Percentiles rank a stretch among this genome's conserved stretches.
Evolutionary conservation across 2,329 filamentous ascomycete species (phyloP).

Genomic region (Phoma sp.): DNA sequence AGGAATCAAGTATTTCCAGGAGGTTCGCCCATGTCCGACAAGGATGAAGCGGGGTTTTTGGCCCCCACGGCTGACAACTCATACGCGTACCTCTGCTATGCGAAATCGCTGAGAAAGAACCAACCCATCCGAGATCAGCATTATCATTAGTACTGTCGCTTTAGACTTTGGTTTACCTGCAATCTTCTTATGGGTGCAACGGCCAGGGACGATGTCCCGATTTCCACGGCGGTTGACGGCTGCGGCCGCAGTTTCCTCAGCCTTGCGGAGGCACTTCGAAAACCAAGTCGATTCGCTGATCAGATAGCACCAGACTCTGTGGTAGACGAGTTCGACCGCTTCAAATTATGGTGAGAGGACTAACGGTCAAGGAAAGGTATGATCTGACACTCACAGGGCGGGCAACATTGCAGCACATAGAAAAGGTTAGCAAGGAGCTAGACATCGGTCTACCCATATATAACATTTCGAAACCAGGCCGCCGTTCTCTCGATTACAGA

Average conservation of each 20-base stretch:
- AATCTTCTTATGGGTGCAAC: neutral
- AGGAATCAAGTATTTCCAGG: no score
- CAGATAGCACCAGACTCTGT: neutral
- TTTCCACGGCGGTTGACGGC: conserved; percentile 3
- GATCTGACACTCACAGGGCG: neutral
- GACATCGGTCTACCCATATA: neutral
- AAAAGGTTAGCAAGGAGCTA: neutral
- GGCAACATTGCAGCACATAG: conserved; percentile 7
- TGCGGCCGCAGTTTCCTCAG: conserved; percentile 8
- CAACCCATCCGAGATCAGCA: no score
- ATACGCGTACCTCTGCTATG: neutral
- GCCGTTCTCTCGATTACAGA: conserved; percentile 1
- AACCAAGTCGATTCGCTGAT: neutral
- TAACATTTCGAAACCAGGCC: neutral
- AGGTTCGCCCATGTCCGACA: neutral
- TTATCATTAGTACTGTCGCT: no score
- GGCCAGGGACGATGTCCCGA: neutral
- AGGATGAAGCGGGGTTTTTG: conserved; percentile 2
- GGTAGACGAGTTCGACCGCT: conserved; percentile 8
- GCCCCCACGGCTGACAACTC: conserved; percentile 16
- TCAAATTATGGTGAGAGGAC: conserved; percentile 2
- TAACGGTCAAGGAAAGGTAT: no score
- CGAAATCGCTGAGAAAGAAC: neutral
- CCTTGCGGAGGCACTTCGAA: neutral
- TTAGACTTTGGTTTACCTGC: no score